phyloP scores from a whole-genome alignment of 371 early-diverging fungal genomes.

The Rhizopus sp. region DNA sequence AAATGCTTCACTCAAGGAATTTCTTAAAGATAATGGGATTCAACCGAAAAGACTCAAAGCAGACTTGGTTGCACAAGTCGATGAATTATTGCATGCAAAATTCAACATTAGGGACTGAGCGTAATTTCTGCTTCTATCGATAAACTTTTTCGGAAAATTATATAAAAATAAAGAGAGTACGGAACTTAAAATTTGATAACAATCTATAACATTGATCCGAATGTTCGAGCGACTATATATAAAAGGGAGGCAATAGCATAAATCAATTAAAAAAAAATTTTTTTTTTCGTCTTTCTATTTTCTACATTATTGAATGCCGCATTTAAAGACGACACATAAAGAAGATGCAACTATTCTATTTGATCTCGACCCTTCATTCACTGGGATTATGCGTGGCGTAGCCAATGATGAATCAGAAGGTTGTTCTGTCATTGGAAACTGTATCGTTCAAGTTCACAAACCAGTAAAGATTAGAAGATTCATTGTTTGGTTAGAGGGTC shows the following conservation, averaged over 20 bases:
- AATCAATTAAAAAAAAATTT: slow-evolving; percentile 4
- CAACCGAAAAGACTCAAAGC: slow-evolving; percentile 48
- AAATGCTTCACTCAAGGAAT: slow-evolving; percentile 54
- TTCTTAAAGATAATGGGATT: slow-evolving; percentile 37
- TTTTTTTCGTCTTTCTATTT: slow-evolving; percentile 1
- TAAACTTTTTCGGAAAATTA: slow-evolving; percentile 21
- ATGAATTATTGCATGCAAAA: neutral
- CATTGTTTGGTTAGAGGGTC: slow-evolving; percentile 46
- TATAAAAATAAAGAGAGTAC: neutral
- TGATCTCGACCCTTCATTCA: slow-evolving; percentile 43
- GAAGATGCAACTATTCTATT: slow-evolving; percentile 41
- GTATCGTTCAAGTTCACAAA: slow-evolving; percentile 34
- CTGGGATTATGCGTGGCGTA: slow-evolving; percentile 45
- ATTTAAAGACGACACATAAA: slow-evolving; percentile 29
- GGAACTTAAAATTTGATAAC: neutral
- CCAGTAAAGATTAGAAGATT: slow-evolving; percentile 46
- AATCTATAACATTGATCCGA: slow-evolving; percentile 1
- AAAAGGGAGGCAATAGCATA: neutral
- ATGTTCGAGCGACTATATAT: neutral
- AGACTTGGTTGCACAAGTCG: neutral
- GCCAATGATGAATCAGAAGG: slow-evolving; percentile 53
- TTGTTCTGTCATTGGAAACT: slow-evolving; percentile 41
- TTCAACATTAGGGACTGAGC: neutral
- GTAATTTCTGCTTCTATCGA: slow-evolving; percentile 43
- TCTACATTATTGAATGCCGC: slow-evolving; percentile 19